Evolutionary conservation across 768 basidiomycete genomes (phyloP).

Genomic region (Tricholoma saponaceum): DNA sequence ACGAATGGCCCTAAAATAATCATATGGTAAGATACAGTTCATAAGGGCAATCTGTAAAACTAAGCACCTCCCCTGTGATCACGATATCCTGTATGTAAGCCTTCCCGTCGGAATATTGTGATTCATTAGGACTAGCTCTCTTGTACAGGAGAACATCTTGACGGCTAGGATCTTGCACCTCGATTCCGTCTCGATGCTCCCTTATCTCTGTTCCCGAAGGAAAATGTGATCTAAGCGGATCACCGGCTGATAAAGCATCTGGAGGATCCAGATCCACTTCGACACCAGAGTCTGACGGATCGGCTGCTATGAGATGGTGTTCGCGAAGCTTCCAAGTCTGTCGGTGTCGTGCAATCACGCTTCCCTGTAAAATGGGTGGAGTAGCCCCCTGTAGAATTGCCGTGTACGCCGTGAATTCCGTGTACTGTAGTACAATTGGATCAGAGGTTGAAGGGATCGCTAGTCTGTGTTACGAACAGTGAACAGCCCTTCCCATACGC

Average conservation of each 20-base stretch:
- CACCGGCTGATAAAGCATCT: slow-evolving; percentile 49
- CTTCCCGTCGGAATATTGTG: slow-evolving; percentile 7
- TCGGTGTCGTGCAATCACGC: slow-evolving; percentile 75
- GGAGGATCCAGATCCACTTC: slow-evolving; percentile 27
- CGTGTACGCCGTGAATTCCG: slow-evolving; percentile 83
- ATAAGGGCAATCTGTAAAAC: background rate
- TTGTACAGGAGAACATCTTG: slow-evolving; percentile 27
- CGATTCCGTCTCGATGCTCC: slow-evolving; percentile 45
- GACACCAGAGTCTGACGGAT: slow-evolving; percentile 28
- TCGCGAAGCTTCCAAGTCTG: slow-evolving; percentile 90
- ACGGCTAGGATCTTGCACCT: slow-evolving; percentile 41
- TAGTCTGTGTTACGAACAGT: slow-evolving; percentile 41
- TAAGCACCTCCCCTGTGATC: slow-evolving; percentile 65
- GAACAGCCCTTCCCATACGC: slow-evolving; percentile 78
- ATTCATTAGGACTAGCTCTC: slow-evolving; percentile 14
- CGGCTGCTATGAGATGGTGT: slow-evolving; percentile 48
- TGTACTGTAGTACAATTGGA: slow-evolving; percentile 46
- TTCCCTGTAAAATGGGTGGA: slow-evolving; percentile 64
- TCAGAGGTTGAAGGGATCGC: background rate
- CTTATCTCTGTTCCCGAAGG: slow-evolving; percentile 47
- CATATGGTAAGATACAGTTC: background rate
- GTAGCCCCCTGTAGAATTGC: slow-evolving; percentile 66
- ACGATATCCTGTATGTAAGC: slow-evolving; percentile 53
- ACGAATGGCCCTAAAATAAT: slow-evolving; percentile 70
- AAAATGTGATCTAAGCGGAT: slow-evolving; percentile 60